Conservation (phyloP, 495 filamentous ascomycete genomes). For the Gamarada debralockiae region DNA sequence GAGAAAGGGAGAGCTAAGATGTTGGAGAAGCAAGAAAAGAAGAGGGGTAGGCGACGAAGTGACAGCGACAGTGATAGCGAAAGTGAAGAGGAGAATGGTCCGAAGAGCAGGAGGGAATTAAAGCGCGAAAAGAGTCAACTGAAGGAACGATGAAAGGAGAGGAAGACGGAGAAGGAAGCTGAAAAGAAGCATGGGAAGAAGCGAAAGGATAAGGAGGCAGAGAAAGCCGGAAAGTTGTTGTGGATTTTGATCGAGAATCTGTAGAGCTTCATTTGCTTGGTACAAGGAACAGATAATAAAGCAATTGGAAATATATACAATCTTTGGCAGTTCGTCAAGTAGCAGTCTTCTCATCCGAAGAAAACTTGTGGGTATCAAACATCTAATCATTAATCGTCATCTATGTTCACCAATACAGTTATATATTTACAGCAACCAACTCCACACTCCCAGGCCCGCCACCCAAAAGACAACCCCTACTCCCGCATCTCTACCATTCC, state of each 20-base stretch:
- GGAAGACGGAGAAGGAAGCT: neutral
- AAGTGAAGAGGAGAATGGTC: neutral
- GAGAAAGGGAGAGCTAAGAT: neutral
- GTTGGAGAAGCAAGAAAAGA: neutral
- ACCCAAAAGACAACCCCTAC: neutral
- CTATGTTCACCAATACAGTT: too few relatives aligned
- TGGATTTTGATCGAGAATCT: constrained; percentile 9
- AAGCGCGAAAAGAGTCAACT: neutral
- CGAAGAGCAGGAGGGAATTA: neutral
- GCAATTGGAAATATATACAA: too few relatives aligned
- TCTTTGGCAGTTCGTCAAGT: too few relatives aligned
- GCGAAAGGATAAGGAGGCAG: neutral
- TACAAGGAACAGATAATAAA: too few relatives aligned
- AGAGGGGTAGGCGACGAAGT: neutral
- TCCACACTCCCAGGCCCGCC: neutral
- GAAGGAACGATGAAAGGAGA: neutral
- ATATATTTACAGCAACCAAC: neutral
- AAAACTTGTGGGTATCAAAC: too few relatives aligned
- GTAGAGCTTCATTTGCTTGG: too few relatives aligned
- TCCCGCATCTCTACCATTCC: neutral
- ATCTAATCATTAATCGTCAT: too few relatives aligned
- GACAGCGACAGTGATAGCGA: neutral
- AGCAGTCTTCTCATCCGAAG: too few relatives aligned
- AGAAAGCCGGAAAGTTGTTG: neutral
- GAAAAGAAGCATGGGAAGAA: neutral